Percentiles rank a stretch among this genome's conserved stretches.
These are phyloP conservation scores for Kodamaea fungicola DNA, from an alignment of 1,139 yeast genomes.

Conservation along the genomic window DNA sequence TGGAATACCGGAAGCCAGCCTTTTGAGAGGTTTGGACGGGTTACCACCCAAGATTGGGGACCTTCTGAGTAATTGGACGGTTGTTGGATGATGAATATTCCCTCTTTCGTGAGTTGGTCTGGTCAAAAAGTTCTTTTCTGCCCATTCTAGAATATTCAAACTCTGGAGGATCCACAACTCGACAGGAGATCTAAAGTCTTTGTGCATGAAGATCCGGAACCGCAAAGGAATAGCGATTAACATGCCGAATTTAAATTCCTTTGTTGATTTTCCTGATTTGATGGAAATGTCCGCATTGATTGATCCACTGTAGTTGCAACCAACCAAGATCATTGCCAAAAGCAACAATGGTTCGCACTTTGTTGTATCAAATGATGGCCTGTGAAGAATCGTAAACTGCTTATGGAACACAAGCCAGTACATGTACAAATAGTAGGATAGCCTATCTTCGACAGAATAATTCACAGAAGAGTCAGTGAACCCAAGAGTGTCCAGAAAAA, in stretches of 20 bases:
- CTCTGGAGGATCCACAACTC: constrained; percentile 67
- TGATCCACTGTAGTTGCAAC: constrained; percentile 32
- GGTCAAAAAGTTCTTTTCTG: constrained; percentile 60
- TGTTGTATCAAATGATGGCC: constrained; percentile 59
- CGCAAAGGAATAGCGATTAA: constrained; percentile 59
- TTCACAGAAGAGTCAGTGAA: constrained; percentile 11
- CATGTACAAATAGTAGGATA: constrained; percentile 25
- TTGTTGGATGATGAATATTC: constrained; percentile 73
- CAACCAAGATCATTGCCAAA: constrained; percentile 57
- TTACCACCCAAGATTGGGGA: constrained; percentile 74
- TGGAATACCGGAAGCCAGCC: constrained; percentile 12
- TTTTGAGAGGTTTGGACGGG: constrained; percentile 34
- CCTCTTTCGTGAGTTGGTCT: constrained; percentile 69
- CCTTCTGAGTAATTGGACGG: constrained; percentile 67
- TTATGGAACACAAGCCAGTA: constrained; percentile 63
- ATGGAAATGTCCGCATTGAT: constrained; percentile 11
- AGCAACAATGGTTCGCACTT: constrained; percentile 51
- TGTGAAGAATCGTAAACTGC: constrained; percentile 59
- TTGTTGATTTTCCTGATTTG: constrained; percentile 17
- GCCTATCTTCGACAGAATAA: constrained; percentile 23
- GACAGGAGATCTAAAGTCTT: constrained; percentile 58
- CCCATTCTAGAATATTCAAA: constrained; percentile 57
- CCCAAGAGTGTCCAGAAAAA: constrained; percentile 19
- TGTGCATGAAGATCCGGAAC: constrained; percentile 56
- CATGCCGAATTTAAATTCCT: constrained; percentile 20